phyloP scores from a whole-genome alignment of 2,329 filamentous ascomycete species.

The Verticillium nubilum region DNA sequence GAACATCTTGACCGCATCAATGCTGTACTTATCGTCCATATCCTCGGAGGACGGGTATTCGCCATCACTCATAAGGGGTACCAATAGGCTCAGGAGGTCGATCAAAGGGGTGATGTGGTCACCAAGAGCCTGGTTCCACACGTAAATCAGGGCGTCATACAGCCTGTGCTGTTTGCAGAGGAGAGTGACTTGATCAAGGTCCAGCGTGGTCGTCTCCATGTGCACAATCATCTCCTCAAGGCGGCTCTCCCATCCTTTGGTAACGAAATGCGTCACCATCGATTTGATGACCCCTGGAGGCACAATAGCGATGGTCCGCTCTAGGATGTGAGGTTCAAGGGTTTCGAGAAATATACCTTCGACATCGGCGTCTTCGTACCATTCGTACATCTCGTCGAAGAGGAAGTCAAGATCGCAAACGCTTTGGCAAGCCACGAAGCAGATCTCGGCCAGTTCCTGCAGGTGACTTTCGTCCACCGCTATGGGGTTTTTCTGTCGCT shows the following conservation, averaged over 20 bases:
- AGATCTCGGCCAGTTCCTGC: constrained; percentile 73
- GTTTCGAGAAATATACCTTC: constrained; percentile 80
- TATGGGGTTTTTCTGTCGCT: constrained; percentile 46
- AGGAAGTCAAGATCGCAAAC: constrained; percentile 77
- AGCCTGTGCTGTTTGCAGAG: constrained; percentile 88
- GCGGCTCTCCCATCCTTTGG: constrained; percentile 66
- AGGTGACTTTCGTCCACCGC: constrained; percentile 54
- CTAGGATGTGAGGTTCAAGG: constrained; percentile 82
- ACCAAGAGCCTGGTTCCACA: constrained; percentile 86
- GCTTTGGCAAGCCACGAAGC: constrained; percentile 75
- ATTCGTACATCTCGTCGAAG: constrained; percentile 86
- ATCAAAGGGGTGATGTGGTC: constrained; percentile 91
- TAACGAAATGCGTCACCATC: constrained; percentile 75
- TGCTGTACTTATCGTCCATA: constrained; percentile 54
- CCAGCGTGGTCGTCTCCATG: constrained; percentile 83
- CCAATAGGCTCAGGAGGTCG: constrained; percentile 69
- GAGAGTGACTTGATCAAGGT: constrained; percentile 86
- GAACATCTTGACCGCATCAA: constrained; percentile 84
- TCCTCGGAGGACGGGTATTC: constrained; percentile 42
- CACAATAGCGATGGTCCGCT: constrained; percentile 66
- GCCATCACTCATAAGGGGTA: constrained; percentile 51
- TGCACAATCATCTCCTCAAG: constrained; percentile 94
- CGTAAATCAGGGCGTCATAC: constrained; percentile 92
- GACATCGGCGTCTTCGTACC: constrained; percentile 72
- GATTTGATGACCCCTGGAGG: constrained; percentile 83